Base-by-base conservation (phyloP, 352 stramenopile species). In the Globisporangium orthogonon region DNA sequence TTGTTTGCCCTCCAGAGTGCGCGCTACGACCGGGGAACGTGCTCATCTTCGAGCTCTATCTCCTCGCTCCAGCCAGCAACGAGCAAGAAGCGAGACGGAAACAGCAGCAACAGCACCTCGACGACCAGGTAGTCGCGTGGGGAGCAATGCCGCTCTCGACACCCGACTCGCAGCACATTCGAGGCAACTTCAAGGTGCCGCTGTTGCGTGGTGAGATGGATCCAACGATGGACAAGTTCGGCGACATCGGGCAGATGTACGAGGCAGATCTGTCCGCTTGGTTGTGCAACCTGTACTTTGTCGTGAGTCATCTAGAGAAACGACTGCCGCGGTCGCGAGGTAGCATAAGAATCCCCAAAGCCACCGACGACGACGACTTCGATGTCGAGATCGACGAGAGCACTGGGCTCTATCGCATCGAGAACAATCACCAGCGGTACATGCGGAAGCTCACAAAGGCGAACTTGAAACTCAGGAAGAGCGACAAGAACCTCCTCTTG, bases 271-370 rank as follows among this genome's bases (percentile, higher is more conserved):
- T 97, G 35, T 83, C 78, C 1, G 68, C 71, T 2, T 97, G 90
- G 90, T 72, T 97, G 23, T 91, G 85, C 45, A 97, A 97, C 52
- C 57, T 97, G 17, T 97, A 97, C 63, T 50, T 97, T 23, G 81
- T 94, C 47, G 72, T 95, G 4, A 62, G 60, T 28, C 69, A 77
- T 14, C 50, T 78, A 47, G 63, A 65, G 9, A 73, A 75, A 33
- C 61, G 75, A 3, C 35, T 68, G 48, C 60, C 66, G 48, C 51
- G 50, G 53, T 5, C 40, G 35, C 50, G 33, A 45, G 49, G 30
- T 33, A 44, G 30, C 0, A 2, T 9, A 31, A 7, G 23, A 52
- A 45, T 31, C 14, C 18, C 6, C 31, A 35, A 17, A 47, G 23
- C 6, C 13, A 15, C 13, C 52, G 33, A 23, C 43, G 56, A 48